Evolutionary conservation across 2,329 filamentous ascomycete genomes (phyloP), one percentile per base, ranked within the genome.

Genomic region (Rhynchosporium secalis): DNA sequence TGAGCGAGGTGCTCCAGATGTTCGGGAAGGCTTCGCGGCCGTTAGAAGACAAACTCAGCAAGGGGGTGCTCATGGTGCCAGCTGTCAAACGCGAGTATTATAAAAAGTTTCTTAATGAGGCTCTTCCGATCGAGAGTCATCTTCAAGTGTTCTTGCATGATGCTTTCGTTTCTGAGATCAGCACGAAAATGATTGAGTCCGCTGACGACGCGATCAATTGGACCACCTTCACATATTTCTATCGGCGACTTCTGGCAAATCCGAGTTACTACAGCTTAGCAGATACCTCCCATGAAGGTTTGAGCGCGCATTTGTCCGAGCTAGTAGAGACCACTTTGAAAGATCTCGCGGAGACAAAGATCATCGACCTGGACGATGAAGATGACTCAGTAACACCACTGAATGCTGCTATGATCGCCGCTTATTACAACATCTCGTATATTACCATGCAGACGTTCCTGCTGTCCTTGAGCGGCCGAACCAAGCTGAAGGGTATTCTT

Each of bases 391-490:
- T 98, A 49, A 85, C 90, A 20, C 93, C 95, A 13, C 85, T 96
- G 71, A 98, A 99, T 75, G 90, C 94, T 2, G 95, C 95, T 69
- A 97, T 97, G 91, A 98, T 99, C 73, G 92, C 91, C 9, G 92
- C 95, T 1, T 98, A 99, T 81, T 99, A 99, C 83, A 98, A 97
- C 77, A 96, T 99, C 73, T 97, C 94, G 5, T 98, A 97, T 78
- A 91, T 96, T 75, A 99, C 95, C 2, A 99, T 99, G 93, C 94
- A 99, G 78, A 99, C 95, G 0, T 94, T 99, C 82, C 81, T 99
- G 57, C 82, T 99, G 61, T 99, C 95, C 13, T 83, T 99, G 52
- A 93, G 86, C 60, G 87, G 87, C 47, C 89, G 89, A 69, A 98
- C 93, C 3, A 98, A 96, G 80, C 86, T 99, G 68, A 99, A 99